These are phyloP conservation scores for Triticum monococcum DNA, from an alignment of 176 grass and related monocot species.

Conservation along the genomic window DNA sequence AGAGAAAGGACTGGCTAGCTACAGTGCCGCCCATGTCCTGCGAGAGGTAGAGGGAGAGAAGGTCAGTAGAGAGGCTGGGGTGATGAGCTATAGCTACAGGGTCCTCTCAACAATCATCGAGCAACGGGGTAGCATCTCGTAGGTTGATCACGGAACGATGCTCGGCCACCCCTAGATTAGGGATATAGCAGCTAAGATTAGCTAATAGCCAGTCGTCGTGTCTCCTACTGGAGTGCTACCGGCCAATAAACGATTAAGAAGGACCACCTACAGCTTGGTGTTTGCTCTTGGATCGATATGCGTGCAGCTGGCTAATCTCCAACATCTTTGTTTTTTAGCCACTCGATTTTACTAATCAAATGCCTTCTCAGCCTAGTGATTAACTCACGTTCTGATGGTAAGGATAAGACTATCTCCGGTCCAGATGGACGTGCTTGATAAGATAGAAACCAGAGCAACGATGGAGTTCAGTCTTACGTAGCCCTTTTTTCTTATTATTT, in stretches of 20 bases:
- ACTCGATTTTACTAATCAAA: background rate
- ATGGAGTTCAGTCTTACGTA: background rate
- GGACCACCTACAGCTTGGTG: background rate
- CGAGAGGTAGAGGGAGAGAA: background rate
- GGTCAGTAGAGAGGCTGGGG: too few species aligned
- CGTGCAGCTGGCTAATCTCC: slow-evolving; percentile 19
- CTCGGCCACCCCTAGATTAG: background rate
- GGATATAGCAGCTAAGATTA: background rate
- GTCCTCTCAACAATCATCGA: slow-evolving; percentile 38
- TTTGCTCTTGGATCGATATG: slow-evolving; percentile 14
- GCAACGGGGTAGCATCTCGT: background rate
- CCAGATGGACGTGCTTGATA: background rate
- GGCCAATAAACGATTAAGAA: slow-evolving; percentile 19
- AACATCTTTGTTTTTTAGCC: background rate
- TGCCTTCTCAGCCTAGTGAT: background rate
- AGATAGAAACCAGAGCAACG: background rate
- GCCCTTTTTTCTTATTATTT: too few species aligned
- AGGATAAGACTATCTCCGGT: background rate
- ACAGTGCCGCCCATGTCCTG: background rate
- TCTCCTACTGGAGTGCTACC: background rate
- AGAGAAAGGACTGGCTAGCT: background rate
- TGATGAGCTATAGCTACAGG: background rate
- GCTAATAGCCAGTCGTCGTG: background rate
- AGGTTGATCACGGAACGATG: slow-evolving; percentile 39
- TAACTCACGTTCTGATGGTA: background rate